phyloP scores from a whole-genome alignment of 116 monocot genomes.

The Trichopus zeylanicus region DNA sequence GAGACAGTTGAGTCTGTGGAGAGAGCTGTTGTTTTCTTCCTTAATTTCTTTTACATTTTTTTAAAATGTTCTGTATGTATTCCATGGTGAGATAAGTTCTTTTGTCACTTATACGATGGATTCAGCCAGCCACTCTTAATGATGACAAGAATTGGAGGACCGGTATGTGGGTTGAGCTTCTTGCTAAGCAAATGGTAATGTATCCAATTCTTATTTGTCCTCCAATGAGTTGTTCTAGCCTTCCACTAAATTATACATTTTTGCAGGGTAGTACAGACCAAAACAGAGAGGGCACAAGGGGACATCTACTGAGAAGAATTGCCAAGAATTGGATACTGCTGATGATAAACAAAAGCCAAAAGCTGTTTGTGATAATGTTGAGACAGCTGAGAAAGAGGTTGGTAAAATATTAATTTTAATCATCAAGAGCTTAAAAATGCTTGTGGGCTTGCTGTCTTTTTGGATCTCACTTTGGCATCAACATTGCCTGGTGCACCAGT shows the following conservation, averaged over 20 bases:
- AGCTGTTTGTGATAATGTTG: constrained; percentile 13
- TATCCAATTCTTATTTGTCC: background rate
- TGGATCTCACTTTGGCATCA: no score
- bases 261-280: constrained; percentile 25
- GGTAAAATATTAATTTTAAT: no score
- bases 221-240: background rate
- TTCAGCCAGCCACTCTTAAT: constrained; percentile 58
- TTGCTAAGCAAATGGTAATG: constrained; percentile 54
- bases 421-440: background rate
- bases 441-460: background rate
- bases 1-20: constrained; percentile 59
- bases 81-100: background rate
- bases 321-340: constrained; percentile 10
- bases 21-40: constrained; percentile 53
- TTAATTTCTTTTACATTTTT: background rate
- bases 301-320: constrained; percentile 9
- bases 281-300: constrained; percentile 14
- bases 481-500: no score
- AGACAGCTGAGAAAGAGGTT: constrained; percentile 25
- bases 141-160: constrained; percentile 86
- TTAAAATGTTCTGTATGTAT: background rate
- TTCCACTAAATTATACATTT: background rate
- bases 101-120: no score
- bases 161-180: constrained; percentile 65
- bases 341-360: constrained; percentile 13